Percentiles rank a stretch among this genome's conserved stretches.
Conservation (phyloP, 2,329 filamentous ascomycete genomes). For the Diaporthe eres region DNA sequence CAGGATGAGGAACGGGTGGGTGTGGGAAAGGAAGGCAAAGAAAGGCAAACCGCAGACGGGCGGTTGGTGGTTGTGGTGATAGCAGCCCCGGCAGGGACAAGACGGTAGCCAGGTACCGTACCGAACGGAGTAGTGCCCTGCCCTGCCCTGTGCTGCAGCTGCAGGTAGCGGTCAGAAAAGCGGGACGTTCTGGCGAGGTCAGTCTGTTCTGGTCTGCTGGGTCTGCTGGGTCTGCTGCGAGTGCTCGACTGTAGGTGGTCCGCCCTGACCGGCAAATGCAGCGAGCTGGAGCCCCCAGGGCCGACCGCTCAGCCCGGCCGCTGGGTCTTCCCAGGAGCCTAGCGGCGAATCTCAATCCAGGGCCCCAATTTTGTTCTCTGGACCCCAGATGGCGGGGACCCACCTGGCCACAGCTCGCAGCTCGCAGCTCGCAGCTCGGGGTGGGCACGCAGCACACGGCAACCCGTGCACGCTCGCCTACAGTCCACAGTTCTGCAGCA, state of each 20-base stretch:
- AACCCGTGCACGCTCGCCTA: not conserved
- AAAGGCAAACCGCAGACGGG: slow-evolving; percentile 5
- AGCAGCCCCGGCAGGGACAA: not conserved
- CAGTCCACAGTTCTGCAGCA: not conserved
- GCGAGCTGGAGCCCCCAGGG: slow-evolving; percentile 16
- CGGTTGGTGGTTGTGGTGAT: slow-evolving; percentile 18
- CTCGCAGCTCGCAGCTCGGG: slow-evolving; percentile 25
- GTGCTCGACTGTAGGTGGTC: slow-evolving; percentile 12
- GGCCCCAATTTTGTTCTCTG: slow-evolving; percentile 24
- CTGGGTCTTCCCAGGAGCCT: slow-evolving; percentile 24
- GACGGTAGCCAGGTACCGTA: not conserved
- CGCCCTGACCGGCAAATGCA: slow-evolving; percentile 30
- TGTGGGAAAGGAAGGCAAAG: slow-evolving; percentile 5
- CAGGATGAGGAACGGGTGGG: not conserved
- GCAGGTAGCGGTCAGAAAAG: slow-evolving; percentile 33
- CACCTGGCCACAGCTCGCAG: slow-evolving; percentile 26
- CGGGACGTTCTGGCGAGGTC: slow-evolving; percentile 13
- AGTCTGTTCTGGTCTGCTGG: slow-evolving; percentile 17
- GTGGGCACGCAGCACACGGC: slow-evolving; percentile 10
- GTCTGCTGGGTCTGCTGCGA: slow-evolving; percentile 31
- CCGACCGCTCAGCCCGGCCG: slow-evolving; percentile 32
- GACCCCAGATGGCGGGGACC: slow-evolving; percentile 18
- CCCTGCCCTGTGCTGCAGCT: slow-evolving; percentile 13
- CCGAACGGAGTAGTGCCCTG: not conserved
- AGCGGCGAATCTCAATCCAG: slow-evolving; percentile 28